phyloP scores from a whole-genome alignment of 805 yeast species.

The Isabelozyma gotoi region DNA sequence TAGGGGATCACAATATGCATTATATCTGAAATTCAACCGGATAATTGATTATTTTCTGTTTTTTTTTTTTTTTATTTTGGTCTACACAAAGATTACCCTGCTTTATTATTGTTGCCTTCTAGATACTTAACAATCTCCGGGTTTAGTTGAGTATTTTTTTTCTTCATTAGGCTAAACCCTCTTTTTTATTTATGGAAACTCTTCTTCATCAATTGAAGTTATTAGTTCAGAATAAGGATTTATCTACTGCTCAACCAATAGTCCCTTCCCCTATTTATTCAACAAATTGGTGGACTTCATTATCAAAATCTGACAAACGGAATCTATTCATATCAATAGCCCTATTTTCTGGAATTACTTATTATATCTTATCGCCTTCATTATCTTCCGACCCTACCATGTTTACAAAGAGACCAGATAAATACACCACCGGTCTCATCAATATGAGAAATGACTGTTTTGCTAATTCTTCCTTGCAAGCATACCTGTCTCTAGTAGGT shows the following conservation, averaged over 20 bases:
- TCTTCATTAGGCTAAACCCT: too few relatives aligned
- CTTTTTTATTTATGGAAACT: neutral
- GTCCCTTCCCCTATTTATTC: neutral
- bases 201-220: slow-evolving; percentile 8
- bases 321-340: slow-evolving; percentile 9
- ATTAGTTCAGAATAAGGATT: slow-evolving; percentile 9
- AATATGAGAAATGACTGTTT: slow-evolving; percentile 89
- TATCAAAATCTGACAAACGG: slow-evolving; percentile 5
- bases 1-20: too few relatives aligned
- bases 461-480: slow-evolving; percentile 87
- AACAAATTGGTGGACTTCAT: neutral
- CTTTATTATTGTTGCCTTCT: too few relatives aligned
- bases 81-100: too few relatives aligned
- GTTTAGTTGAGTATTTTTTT: too few relatives aligned
- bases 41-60: too few relatives aligned
- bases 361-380: slow-evolving; percentile 14
- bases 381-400: slow-evolving; percentile 14
- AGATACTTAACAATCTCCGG: too few relatives aligned
- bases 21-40: too few relatives aligned
- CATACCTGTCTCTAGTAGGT: slow-evolving; percentile 61
- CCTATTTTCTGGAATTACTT: slow-evolving; percentile 9
- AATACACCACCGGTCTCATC: slow-evolving; percentile 75
- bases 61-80: too few relatives aligned
- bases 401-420: slow-evolving; percentile 62
- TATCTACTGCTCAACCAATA: neutral